Evolutionary conservation across 164 flowering plant species (phyloP).

Genomic region (Euptelea pleiosperma): DNA sequence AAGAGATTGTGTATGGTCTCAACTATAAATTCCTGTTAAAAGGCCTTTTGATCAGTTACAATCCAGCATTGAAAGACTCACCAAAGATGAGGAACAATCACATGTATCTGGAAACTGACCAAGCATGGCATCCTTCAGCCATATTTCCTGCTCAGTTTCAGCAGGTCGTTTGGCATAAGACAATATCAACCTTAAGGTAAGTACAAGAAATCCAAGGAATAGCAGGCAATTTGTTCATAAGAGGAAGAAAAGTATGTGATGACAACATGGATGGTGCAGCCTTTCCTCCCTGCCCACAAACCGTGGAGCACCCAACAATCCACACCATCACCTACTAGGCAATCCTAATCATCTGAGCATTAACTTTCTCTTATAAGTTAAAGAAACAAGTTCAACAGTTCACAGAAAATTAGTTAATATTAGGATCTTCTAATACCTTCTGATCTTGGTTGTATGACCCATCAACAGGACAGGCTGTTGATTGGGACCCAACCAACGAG

Average conservation of each 20-base stretch:
- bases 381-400: not conserved
- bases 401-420: not conserved
- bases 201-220: conserved; percentile 4
- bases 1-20: conserved; percentile 13
- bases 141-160: conserved; percentile 73
- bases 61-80: conserved; percentile 30
- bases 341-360: not conserved
- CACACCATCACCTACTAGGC: not conserved
- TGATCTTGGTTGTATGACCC: no score
- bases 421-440: no score
- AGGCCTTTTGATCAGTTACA: not conserved
- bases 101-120: conserved; percentile 73
- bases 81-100: conserved; percentile 87
- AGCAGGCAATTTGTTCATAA: conserved; percentile 1
- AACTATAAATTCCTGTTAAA: conserved; percentile 5
- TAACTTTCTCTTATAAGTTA: not conserved
- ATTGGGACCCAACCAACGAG: no score
- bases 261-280: not conserved
- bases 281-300: not conserved
- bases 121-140: conserved; percentile 84
- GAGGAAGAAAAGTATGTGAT: not conserved
- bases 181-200: conserved; percentile 30
- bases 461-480: no score
- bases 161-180: conserved; percentile 40
- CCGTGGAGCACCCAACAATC: not conserved